These are phyloP conservation scores for Trichoderma arundinaceum DNA, from an alignment of 2,329 filamentous ascomycete species.

Conservation along the genomic window DNA sequence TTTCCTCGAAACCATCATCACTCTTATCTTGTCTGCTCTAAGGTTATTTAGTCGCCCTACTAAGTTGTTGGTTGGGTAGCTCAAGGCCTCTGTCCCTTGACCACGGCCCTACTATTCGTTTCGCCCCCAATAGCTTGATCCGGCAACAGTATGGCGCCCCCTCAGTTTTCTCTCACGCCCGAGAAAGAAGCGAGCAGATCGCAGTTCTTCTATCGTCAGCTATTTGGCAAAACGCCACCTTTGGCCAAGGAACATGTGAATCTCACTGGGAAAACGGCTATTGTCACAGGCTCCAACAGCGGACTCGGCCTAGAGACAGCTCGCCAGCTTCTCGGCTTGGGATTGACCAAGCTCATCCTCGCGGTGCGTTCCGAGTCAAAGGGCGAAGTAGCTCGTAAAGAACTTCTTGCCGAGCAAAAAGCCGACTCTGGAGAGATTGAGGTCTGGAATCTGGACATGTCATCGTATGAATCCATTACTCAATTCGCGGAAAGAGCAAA, in stretches of 20 bases:
- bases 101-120: background rate
- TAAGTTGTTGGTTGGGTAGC: background rate
- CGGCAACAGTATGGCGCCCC: background rate
- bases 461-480: conserved; percentile 9
- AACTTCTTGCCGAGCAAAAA: conserved; percentile 1
- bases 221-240: conserved; percentile 1
- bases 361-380: conserved; percentile 19
- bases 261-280: background rate
- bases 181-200: conserved; percentile 17
- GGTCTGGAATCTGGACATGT: conserved; percentile 5
- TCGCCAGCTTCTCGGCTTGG: conserved; percentile 4
- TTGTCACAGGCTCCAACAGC: background rate
- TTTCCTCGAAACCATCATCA: background rate
- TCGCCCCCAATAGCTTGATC: background rate
- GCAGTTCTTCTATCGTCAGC: background rate
- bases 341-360: conserved; percentile 11
- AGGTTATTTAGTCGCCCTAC: background rate
- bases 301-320: conserved; percentile 9
- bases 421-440: background rate
- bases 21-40: background rate
- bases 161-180: conserved; percentile 5
- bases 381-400: conserved; percentile 9
- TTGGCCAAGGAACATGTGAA: background rate
- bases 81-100: background rate
- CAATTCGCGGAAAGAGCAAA: conserved; percentile 6